Evolutionary conservation across 331 rosid genomes (phyloP).

Genomic region (Cydonia oblonga): DNA sequence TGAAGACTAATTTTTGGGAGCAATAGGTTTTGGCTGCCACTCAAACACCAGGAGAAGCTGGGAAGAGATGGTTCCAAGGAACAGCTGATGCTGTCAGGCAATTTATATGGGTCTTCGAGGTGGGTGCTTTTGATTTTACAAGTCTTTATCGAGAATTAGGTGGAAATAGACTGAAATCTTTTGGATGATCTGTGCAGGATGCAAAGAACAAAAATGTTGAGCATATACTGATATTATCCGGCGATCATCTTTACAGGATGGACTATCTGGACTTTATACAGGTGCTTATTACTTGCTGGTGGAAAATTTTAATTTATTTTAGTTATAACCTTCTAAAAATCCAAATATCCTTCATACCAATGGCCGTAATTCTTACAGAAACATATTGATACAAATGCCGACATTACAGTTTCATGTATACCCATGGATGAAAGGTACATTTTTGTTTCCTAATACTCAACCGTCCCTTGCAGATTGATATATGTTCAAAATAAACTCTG

Average conservation of each 20-base stretch:
- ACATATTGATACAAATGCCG: conserved; percentile 87
- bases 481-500: neutral
- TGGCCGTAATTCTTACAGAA: conserved; percentile 38
- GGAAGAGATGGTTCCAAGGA: conserved; percentile 83
- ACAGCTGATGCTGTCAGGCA: conserved; percentile 93
- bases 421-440: conserved; percentile 89
- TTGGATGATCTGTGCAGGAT: conserved; percentile 33
- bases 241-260: conserved; percentile 87
- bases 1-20: too few species aligned
- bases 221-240: conserved; percentile 70
- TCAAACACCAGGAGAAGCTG: conserved; percentile 76
- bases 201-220: conserved; percentile 79
- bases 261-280: conserved; percentile 69
- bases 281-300: conserved; percentile 23
- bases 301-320: neutral
- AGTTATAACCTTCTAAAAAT: neutral
- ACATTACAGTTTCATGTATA: conserved; percentile 90
- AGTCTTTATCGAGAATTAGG: neutral
- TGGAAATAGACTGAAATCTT: conserved; percentile 11
- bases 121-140: conserved; percentile 12
- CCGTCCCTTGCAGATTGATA: neutral
- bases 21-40: conserved; percentile 92
- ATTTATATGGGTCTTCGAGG: conserved; percentile 84
- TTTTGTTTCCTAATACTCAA: neutral
- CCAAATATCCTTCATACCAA: neutral